These are phyloP conservation scores for Macrolepiota fuliginosa DNA, from an alignment of 768 basidiomycete species.

Conservation along the genomic window DNA sequence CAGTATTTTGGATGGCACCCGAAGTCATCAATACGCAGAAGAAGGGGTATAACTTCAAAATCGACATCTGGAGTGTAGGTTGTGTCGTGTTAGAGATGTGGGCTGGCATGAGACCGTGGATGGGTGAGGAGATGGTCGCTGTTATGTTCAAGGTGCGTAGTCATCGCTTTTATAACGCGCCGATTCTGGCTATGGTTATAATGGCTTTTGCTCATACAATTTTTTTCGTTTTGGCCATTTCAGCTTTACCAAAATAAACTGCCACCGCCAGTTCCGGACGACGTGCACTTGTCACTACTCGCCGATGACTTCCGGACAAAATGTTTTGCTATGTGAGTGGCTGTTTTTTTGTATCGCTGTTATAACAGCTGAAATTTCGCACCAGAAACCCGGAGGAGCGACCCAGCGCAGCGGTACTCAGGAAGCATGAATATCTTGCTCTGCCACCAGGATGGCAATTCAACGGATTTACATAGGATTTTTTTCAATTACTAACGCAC, in stretches of 20 bases:
- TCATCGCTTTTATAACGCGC: background rate
- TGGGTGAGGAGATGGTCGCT: conserved; percentile 81
- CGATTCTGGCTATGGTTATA: background rate
- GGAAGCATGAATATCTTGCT: conserved; percentile 74
- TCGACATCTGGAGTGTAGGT: conserved; percentile 98
- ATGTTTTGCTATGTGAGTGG: conserved; percentile 84
- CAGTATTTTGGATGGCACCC: conserved; percentile 99
- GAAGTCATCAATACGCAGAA: conserved; percentile 87
- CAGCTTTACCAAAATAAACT: conserved; percentile 84
- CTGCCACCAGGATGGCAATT: conserved; percentile 77
- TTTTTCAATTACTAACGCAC: conserved; percentile 24
- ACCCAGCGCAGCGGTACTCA: conserved; percentile 74
- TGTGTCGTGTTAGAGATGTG: conserved; percentile 99
- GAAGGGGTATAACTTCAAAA: conserved; percentile 93
- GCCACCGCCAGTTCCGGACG: conserved; percentile 87
- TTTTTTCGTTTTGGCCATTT: background rate
- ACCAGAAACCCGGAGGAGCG: conserved; percentile 80
- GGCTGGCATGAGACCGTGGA: conserved; percentile 96
- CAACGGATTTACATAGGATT: conserved; percentile 53
- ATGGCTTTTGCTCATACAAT: conserved; percentile 3
- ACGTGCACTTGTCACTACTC: conserved; percentile 68
- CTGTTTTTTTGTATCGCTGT: conserved; percentile 2
- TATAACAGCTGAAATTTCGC: conserved; percentile 9
- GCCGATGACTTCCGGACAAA: conserved; percentile 84
- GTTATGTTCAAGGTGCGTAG: conserved; percentile 88